Evolutionary conservation across 805 yeast genomes (phyloP).

Genomic region (Yarrowia yakushimensis): DNA sequence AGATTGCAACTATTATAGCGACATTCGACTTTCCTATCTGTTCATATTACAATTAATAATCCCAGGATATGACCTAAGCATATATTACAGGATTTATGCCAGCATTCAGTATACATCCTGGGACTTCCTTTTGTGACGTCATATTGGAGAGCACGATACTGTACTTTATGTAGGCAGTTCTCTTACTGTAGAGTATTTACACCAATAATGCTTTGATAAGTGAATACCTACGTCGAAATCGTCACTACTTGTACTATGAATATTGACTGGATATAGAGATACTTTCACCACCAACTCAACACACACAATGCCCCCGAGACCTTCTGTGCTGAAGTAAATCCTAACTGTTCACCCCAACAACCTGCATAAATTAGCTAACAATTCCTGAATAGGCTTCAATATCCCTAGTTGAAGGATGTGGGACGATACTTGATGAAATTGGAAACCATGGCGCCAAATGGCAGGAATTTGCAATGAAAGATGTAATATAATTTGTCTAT

Average conservation of each 20-base stretch:
- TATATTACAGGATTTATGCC: background rate
- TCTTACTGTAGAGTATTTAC: too few relatives aligned
- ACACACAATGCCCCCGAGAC: too few relatives aligned
- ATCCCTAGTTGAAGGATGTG: background rate
- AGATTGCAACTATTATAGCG: too few relatives aligned
- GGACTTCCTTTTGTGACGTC: background rate
- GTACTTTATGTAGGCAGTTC: background rate
- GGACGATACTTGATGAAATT: background rate
- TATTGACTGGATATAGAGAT: too few relatives aligned
- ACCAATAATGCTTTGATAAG: too few relatives aligned
- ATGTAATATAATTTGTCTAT: background rate
- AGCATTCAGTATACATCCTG: background rate
- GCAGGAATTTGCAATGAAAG: background rate
- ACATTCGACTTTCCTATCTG: too few relatives aligned
- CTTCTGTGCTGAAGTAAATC: too few relatives aligned
- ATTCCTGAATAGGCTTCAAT: background rate
- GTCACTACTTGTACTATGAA: too few relatives aligned
- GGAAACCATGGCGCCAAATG: background rate
- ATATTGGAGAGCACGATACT: background rate
- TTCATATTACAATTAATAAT: background rate
- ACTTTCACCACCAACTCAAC: too few relatives aligned
- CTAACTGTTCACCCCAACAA: too few relatives aligned
- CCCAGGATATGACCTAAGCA: background rate
- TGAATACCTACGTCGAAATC: too few relatives aligned
- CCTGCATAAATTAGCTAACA: background rate